Evolutionary conservation across 305 asterid species (phyloP).

Genomic region (Rubia occidens): DNA sequence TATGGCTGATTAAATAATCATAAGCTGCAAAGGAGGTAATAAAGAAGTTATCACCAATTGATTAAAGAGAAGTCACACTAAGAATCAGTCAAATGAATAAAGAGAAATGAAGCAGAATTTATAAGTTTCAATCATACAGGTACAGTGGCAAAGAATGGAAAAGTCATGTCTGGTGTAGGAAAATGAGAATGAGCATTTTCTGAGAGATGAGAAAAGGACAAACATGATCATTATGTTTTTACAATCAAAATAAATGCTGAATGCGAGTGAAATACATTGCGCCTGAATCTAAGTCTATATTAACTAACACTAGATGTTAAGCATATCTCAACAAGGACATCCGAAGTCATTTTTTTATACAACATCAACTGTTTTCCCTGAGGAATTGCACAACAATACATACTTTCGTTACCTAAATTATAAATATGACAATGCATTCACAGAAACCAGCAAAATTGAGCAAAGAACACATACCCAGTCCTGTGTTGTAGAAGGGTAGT

Average conservation of each 20-base stretch:
- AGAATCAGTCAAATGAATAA: background rate
- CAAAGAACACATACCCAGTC: slow-evolving; percentile 54
- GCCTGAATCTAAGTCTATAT: background rate
- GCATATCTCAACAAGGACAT: background rate
- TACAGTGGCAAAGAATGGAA: background rate
- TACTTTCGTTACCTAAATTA: background rate
- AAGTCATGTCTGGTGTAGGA: background rate
- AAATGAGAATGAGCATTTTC: background rate
- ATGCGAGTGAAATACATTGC: background rate
- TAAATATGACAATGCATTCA: background rate
- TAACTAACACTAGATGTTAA: background rate
- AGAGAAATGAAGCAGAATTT: too few species aligned
- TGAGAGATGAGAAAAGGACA: background rate
- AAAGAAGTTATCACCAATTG: background rate
- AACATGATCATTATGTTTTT: too few species aligned
- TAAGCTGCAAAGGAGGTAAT: background rate
- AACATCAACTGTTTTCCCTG: background rate
- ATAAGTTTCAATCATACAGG: background rate
- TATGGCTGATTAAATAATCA: background rate
- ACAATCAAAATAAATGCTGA: background rate
- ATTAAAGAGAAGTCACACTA: background rate
- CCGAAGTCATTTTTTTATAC: too few species aligned
- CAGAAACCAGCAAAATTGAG: background rate
- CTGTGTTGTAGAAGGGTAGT: slow-evolving; percentile 81
- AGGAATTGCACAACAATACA: background rate